Evolutionary conservation across 331 rosid genomes (phyloP).

Genomic region (Malus hybrid): DNA sequence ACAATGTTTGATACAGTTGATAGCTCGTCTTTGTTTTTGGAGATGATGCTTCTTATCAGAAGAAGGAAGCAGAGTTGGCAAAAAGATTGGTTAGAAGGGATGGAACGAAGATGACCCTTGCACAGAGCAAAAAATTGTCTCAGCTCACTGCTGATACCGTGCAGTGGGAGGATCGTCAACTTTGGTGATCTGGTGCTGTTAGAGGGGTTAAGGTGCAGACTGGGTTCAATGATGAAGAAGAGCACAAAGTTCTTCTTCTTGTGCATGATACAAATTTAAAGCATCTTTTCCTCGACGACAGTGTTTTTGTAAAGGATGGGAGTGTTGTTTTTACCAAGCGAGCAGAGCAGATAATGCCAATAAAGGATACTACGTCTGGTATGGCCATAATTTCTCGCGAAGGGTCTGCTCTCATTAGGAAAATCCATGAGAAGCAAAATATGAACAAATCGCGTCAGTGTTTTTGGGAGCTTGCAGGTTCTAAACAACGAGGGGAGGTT

Average conservation of each 20-base stretch:
- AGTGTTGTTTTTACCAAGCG: constrained; percentile 81
- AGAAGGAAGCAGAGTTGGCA: constrained; percentile 95
- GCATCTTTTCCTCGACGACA: constrained; percentile 88
- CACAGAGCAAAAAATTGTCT: constrained; percentile 86
- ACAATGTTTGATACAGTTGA: constrained; percentile 56
- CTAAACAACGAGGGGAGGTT: constrained; percentile 84
- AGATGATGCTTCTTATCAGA: constrained; percentile 76
- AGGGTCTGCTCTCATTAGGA: constrained; percentile 81
- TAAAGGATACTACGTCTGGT: constrained; percentile 92
- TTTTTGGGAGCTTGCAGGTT: constrained; percentile 99
- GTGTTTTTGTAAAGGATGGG: constrained; percentile 7
- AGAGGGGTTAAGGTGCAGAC: constrained; percentile 91
- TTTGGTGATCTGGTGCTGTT: constrained; percentile 94
- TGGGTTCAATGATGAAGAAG: constrained; percentile 95
- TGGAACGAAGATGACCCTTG: constrained; percentile 91
- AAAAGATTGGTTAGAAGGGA: constrained; percentile 84
- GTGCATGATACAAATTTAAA: constrained; percentile 96
- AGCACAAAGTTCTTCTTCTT: constrained; percentile 86
- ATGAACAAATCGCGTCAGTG: constrained; percentile 86
- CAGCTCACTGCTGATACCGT: constrained; percentile 87
- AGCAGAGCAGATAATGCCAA: constrained; percentile 94
- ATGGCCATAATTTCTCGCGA: constrained; percentile 96
- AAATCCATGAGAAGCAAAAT: constrained; percentile 83
- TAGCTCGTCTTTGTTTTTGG: constrained; percentile 66
- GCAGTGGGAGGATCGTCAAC: constrained; percentile 93